A percentile compares a stretch with the other conserved stretches of the same genome.
phyloP scores from a whole-genome alignment of 177 flowering plant species.

The Vitis hybrid region DNA sequence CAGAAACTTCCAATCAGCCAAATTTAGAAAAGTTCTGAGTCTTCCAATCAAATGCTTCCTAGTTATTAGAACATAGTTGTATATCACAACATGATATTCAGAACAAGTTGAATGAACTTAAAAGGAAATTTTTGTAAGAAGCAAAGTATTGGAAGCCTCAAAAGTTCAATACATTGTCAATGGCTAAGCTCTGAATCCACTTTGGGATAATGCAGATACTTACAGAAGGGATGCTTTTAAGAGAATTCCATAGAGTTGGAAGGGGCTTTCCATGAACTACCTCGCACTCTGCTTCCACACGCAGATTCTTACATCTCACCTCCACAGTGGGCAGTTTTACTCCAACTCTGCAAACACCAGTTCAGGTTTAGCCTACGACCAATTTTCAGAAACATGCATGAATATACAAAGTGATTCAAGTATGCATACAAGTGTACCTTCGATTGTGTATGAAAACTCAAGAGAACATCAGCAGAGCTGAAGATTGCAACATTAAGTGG shows the following conservation, averaged over 20 bases:
- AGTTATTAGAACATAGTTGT: not conserved
- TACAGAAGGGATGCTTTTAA: conserved; percentile 41
- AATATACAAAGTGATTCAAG: too few relatives aligned
- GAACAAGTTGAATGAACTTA: not conserved
- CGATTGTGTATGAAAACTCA: too few relatives aligned
- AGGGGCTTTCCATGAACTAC: conserved; percentile 67
- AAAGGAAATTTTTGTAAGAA: not conserved
- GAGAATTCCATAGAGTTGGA: conserved; percentile 70
- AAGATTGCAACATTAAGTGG: too few relatives aligned
- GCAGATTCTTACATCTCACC: conserved; percentile 51
- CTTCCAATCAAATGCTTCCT: not conserved
- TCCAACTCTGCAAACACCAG: conserved; percentile 47
- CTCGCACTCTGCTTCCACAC: conserved; percentile 60
- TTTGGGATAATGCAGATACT: conserved; percentile 18
- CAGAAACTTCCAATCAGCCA: too few relatives aligned
- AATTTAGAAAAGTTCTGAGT: too few relatives aligned
- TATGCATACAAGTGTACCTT: too few relatives aligned
- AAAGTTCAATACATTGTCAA: not conserved
- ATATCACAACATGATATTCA: too few relatives aligned
- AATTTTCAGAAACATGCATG: too few relatives aligned
- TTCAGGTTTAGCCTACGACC: too few relatives aligned
- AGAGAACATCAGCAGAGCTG: too few relatives aligned
- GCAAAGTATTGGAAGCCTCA: not conserved
- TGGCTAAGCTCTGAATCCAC: not conserved
- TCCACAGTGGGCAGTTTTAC: conserved; percentile 62